Percentiles rank a stretch among this genome's conserved stretches.
These are phyloP conservation scores for Rhodosporidiobolus sp. DNA, from an alignment of 768 basidiomycete genomes.

Conservation along the genomic window DNA sequence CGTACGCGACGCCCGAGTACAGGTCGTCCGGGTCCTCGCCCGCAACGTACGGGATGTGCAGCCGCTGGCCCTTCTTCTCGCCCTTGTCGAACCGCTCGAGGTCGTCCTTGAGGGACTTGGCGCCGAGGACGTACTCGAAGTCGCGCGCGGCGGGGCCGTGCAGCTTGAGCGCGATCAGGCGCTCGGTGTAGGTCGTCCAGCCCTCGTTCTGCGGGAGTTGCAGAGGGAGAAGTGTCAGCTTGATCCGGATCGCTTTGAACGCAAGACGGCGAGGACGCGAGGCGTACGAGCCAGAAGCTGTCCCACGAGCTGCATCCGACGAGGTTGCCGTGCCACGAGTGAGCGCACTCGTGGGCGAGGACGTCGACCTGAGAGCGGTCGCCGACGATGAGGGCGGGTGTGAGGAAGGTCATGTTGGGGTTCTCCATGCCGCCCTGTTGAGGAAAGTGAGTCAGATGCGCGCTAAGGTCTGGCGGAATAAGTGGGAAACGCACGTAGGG, in stretches of 20 bases:
- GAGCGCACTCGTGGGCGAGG: slow-evolving; percentile 78
- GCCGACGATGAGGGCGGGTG: slow-evolving; percentile 72
- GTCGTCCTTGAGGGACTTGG: slow-evolving; percentile 67
- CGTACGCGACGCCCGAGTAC: slow-evolving; percentile 59
- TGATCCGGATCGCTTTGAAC: background rate
- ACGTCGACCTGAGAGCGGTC: slow-evolving; percentile 85
- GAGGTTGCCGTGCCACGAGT: slow-evolving; percentile 60
- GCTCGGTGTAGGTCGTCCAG: slow-evolving; percentile 91
- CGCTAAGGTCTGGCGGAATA: background rate
- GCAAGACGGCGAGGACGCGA: background rate
- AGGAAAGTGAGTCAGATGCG: background rate
- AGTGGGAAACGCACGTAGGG: slow-evolving; percentile 78
- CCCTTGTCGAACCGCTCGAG: slow-evolving; percentile 51
- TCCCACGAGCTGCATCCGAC: slow-evolving; percentile 50
- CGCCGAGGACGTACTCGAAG: slow-evolving; percentile 74
- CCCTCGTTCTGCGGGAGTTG: slow-evolving; percentile 47
- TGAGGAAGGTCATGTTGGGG: slow-evolving; percentile 42
- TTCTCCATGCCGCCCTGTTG: too few species aligned
- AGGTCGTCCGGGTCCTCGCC: slow-evolving; percentile 46
- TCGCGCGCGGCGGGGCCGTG: slow-evolving; percentile 73
- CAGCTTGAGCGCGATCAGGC: slow-evolving; percentile 66
- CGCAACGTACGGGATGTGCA: slow-evolving; percentile 29
- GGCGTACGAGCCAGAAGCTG: slow-evolving; percentile 53
- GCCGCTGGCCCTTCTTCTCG: slow-evolving; percentile 16
- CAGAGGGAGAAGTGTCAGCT: background rate